These are phyloP conservation scores for Sistotremastrum niveocremeum DNA, from an alignment of 768 basidiomycete species.

Conservation along the genomic window DNA sequence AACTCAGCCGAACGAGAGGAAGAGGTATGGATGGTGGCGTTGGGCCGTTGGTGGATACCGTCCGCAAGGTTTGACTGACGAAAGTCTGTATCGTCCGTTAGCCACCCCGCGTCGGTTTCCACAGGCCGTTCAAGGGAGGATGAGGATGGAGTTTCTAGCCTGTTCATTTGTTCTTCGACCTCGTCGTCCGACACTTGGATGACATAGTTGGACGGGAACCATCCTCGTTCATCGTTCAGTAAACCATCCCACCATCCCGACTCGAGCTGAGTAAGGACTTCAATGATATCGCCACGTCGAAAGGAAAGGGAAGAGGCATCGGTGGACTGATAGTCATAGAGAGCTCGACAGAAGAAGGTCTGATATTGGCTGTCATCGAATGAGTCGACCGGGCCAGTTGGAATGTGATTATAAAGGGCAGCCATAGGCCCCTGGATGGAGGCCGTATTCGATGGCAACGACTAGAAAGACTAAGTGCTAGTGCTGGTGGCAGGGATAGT, in stretches of 20 bases:
- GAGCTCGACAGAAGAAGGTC: conserved; percentile 78
- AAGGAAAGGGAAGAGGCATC: conserved; percentile 87
- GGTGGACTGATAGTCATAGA: conserved; percentile 83
- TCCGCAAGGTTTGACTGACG: too few species aligned
- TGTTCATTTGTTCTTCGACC: conserved; percentile 31
- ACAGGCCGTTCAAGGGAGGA: not conserved
- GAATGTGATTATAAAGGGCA: too few species aligned
- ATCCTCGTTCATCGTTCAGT: conserved; percentile 78
- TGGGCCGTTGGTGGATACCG: not conserved
- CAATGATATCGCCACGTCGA: conserved; percentile 75
- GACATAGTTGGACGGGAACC: conserved; percentile 98
- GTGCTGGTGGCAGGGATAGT: too few species aligned
- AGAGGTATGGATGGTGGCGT: not conserved
- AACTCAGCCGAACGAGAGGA: conserved; percentile 14
- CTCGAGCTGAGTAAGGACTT: conserved; percentile 81
- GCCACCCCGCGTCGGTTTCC: too few species aligned
- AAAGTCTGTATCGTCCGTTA: too few species aligned
- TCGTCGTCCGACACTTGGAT: conserved; percentile 65
- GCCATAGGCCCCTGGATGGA: too few species aligned
- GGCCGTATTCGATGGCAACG: too few species aligned
- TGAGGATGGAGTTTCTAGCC: conserved; percentile 1
- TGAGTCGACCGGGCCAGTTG: not conserved
- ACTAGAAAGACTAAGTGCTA: too few species aligned
- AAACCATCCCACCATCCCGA: conserved; percentile 99
- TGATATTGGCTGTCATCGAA: not conserved